These are phyloP conservation scores for Stenocarpella maydis DNA, from an alignment of 2,329 filamentous ascomycete genomes.

Conservation along the genomic window DNA sequence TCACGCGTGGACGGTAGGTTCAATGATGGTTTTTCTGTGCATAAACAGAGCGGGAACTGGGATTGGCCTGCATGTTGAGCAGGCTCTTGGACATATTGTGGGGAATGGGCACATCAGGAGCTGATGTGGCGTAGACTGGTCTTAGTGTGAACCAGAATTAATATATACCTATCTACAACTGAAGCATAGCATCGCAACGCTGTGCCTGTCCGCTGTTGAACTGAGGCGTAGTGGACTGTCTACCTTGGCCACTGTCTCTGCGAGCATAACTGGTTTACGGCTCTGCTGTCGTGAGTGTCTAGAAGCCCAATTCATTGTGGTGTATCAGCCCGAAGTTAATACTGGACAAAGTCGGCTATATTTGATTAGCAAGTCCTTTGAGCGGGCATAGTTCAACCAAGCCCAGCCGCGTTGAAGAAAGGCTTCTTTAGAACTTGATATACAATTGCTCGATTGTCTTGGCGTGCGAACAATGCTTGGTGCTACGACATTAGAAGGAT, in stretches of 20 bases:
- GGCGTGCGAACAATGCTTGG: neutral
- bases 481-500: neutral
- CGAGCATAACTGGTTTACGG: neutral
- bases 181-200: neutral
- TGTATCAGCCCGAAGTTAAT: neutral
- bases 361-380: neutral
- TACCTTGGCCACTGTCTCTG: neutral
- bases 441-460: constrained; percentile 17
- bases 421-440: neutral
- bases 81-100: constrained; percentile 18
- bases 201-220: neutral
- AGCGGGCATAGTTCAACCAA: neutral
- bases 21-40: constrained; percentile 25
- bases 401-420: constrained; percentile 8
- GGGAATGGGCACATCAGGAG: constrained; percentile 3
- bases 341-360: neutral
- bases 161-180: constrained; percentile 33
- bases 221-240: neutral
- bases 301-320: too few relatives aligned
- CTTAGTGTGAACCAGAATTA: constrained; percentile 26
- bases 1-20: constrained; percentile 8
- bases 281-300: neutral
- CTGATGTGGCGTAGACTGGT: constrained; percentile 13
- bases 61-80: neutral
- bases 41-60: constrained; percentile 17